Conservation (phyloP, 2,329 filamentous ascomycete genomes). For the Bimuria novae-zelandiae region DNA sequence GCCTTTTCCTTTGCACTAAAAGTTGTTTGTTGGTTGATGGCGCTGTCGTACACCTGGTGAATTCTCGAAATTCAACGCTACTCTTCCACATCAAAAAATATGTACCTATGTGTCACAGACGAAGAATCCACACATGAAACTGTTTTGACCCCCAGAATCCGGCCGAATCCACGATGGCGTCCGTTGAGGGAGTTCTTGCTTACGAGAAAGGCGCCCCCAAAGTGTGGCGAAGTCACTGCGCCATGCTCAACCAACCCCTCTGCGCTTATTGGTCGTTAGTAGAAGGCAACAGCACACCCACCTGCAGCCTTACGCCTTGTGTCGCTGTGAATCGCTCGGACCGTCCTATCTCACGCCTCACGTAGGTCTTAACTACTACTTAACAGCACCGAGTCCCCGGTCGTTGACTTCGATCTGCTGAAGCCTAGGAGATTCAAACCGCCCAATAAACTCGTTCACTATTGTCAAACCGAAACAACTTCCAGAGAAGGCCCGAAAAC, state of each 20-base stretch:
- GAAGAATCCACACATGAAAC: too few species aligned
- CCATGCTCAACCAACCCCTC: background rate
- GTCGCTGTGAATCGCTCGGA: background rate
- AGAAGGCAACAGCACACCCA: conserved; percentile 1
- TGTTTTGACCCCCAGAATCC: too few species aligned
- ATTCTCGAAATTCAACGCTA: too few species aligned
- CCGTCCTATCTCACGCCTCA: background rate
- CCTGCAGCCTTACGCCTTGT: background rate
- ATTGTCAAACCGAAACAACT: background rate
- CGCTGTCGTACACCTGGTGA: too few species aligned
- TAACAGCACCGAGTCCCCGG: background rate
- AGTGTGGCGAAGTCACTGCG: background rate
- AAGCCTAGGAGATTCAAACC: too few species aligned
- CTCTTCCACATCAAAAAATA: too few species aligned
- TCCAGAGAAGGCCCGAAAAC: background rate
- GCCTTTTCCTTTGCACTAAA: background rate
- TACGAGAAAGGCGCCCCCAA: background rate
- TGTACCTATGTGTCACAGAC: too few species aligned
- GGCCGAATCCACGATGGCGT: too few species aligned
- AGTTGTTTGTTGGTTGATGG: background rate
- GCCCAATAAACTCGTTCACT: too few species aligned
- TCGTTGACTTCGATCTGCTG: background rate
- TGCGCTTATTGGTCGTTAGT: background rate
- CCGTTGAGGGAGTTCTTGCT: background rate
- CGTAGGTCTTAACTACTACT: background rate